Conservation (phyloP, 139 green algal species). For the Picochlorum sp. region DNA sequence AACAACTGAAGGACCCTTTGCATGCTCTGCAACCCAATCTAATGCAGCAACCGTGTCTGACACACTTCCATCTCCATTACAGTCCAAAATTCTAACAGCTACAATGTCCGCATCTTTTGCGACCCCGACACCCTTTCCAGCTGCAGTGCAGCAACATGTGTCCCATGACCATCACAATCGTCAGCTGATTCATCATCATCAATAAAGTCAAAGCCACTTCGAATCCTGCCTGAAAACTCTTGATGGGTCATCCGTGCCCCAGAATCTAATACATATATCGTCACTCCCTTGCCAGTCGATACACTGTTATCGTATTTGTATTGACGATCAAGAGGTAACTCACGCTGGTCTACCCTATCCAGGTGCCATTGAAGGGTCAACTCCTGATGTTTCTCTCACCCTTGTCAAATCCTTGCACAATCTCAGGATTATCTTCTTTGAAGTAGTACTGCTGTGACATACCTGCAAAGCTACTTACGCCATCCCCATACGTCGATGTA, state of each 20-base stretch:
- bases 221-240: conserved; percentile 44
- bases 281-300: conserved; percentile 41
- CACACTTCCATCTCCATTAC: conserved; percentile 47
- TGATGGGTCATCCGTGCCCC: conserved; percentile 44
- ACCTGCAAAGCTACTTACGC: no score
- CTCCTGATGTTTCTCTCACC: not conserved
- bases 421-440: no score
- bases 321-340: not conserved
- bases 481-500: not conserved
- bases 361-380: conserved; percentile 19
- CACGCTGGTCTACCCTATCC: conserved; percentile 2
- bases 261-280: conserved; percentile 66
- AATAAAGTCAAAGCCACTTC: conserved; percentile 41
- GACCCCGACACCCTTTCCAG: conserved; percentile 52
- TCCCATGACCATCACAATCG: conserved; percentile 76
- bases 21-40: conserved; percentile 61
- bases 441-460: no score
- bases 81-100: conserved; percentile 57
- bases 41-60: conserved; percentile 56
- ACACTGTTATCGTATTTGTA: conserved; percentile 9
- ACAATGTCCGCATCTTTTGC: conserved; percentile 49
- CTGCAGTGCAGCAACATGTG: conserved; percentile 57
- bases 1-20: conserved; percentile 46
- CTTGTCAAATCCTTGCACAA: no score
- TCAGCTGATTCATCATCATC: conserved; percentile 16